Evolutionary conservation across 108 stramenopile genomes (phyloP), one percentile per base, ranked within the genome.

Genomic region (Hondaea fermentalgiana): DNA sequence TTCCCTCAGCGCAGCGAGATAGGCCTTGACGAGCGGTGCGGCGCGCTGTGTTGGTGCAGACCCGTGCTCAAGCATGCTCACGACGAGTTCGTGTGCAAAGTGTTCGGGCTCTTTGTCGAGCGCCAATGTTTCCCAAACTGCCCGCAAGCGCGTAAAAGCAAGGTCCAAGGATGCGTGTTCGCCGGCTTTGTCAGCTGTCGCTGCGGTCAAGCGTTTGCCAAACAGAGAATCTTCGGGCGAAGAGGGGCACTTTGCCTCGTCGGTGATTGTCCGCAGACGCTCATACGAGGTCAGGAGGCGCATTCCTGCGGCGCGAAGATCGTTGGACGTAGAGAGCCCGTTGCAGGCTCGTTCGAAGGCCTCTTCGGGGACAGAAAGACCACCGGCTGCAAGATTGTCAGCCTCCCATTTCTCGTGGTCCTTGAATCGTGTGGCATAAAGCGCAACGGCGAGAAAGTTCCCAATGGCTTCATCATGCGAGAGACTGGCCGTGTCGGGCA

Each of bases 241-340:
- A 8, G 76, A 6, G 45, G n/a, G 10, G 2, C 2, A 19, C 23
- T 83, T 23, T 6, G 45, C 19, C 43, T 12, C 28, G 25, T 53
- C 51, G 76, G 17, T 12, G 25, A 83, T 47, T 14, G 19, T 23
- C 10, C 45, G 45, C 51, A 83, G 51, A 12, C 25, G 6, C 45
- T 83, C 76, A 53, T 83, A 83, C 6, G 76, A 47, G n/a, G 49
- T 19, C n/a, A 83, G 45, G 28, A 83, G 45, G 12, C 49, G 45
- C 76, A 83, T 53, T 12, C 76, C 76, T 45, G 76, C 76, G 10
- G 76, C 45, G 76, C 76, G 76, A 47, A 83, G 76, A 17, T 83
- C 76, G 51, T 83, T 83, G 76, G 76, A 83, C 14, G 76, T 83
- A 23, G 49, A 83, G 12, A 83, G 76, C 23, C 76, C 76, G 76